Base-by-base conservation (phyloP, 2,329 filamentous ascomycete species). In the Drechslerella coelobrocha region DNA sequence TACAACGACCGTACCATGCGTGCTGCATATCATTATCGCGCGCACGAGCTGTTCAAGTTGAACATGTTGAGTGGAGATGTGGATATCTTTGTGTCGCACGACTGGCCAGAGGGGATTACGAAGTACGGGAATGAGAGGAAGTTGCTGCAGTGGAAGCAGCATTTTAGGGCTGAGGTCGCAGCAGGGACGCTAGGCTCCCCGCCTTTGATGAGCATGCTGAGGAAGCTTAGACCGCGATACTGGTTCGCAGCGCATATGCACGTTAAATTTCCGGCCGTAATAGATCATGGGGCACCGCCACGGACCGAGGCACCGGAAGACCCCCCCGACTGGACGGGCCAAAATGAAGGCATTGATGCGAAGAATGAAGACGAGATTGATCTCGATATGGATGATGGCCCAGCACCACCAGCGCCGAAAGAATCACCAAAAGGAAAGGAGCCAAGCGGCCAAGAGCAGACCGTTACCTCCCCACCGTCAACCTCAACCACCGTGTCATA, bases 241-340 rank as follows among this genome's bases (percentile, higher is more conserved):
- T 99, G 94, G 94, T 97, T 97, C 78, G 89, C 90, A 37, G 94
- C 92, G 1, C 94, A 99, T 79, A 80, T 97, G 80, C 94, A 99
- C 79, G 88, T 89, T 81, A 95, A 93, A 77, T 97, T 89, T 77
- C 80, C 88, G 0, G 94, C 92, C 0, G 72, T 82, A 0, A 79
- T 87, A 24, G 63, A 78, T 86, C 73, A 88, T 85, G 77, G 80
- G 73, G 73, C 78, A 3, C 43, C 62, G 9, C 48, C 43, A 2
- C 75, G 75, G 34, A 50, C 72, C 59, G 10, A 60, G 12, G 31
- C 75, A 74, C 31, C 75, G 75, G 34, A 50, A n/a, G 50, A 53
- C 26, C 51, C 47, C n/a, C 34, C 21, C 9, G 68, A 55, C 45
- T 73, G 14, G 53, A 75, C 8, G 59, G 74, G 48, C 23, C 9